Base-by-base conservation (phyloP, 2,329 filamentous ascomycete species). In the Dactylellina haptotyla region DNA sequence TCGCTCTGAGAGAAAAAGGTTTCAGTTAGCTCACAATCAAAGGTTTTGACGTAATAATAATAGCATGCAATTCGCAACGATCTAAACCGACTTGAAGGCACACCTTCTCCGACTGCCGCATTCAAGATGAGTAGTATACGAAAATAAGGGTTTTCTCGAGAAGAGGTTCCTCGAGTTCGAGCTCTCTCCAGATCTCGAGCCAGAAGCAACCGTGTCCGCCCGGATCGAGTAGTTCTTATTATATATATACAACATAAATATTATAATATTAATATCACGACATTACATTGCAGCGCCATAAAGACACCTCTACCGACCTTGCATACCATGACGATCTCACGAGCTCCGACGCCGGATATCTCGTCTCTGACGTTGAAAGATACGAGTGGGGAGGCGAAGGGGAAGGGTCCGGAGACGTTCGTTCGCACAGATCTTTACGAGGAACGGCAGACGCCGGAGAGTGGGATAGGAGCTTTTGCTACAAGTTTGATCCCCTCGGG, bases 51-150 rank as follows among this genome's bases (percentile, higher is more conserved):
- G n/a, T n/a, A n/a, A n/a, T n/a, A n/a, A n/a, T n/a, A n/a, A n/a
- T n/a, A n/a, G n/a, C n/a, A n/a, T n/a, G n/a, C n/a, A n/a, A n/a
- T n/a, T n/a, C n/a, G n/a, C n/a, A n/a, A n/a, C n/a, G n/a, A n/a
- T n/a, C n/a, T n/a, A n/a, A n/a, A n/a, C n/a, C n/a, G n/a, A n/a
- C n/a, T 28, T 18, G 26, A 34, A 54, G 50, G 28, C 23, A 12
- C 9, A 3, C 28, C 30, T 54, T 54, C 50, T 10, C 8, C 30
- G 4, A 23, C 3, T 34, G 9, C 20, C 14, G 12, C n/a, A 30
- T 9, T 53, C 53, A 61, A 67, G 46, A 67, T 67, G 64, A 67
- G 63, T 66, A 66, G 51, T 67, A 67, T 53, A 67, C 53, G 45
- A 53, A 67, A 37, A 43, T 67, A 58, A 59, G n/a, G 14, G 5